Base-by-base conservation (phyloP, 768 basidiomycete genomes). In the Suillus subluteus region DNA sequence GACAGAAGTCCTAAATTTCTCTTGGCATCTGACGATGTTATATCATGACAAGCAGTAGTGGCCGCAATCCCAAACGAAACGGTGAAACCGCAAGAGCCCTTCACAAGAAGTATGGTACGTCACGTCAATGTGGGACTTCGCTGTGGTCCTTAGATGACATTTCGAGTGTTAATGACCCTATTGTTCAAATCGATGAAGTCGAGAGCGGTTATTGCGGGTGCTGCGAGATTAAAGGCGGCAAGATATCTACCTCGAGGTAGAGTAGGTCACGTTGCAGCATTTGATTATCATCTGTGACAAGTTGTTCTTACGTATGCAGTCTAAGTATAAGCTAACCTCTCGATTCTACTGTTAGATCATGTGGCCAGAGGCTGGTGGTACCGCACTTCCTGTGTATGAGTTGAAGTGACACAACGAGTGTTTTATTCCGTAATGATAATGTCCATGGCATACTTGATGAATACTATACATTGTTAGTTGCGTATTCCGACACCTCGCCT, bases 391-490 rank as follows among this genome's bases (percentile, higher is more conserved):
- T 59, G 8, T 61, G 30, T 11, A 18, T 4, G 40, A 61, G 18
- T 18, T 43, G 59, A 61, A 61, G 26, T 30, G 18, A 32, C 43
- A 23, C 30, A 43, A 21, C 21, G 26, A 41, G 6, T 41, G 26
- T 30, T 26, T 41, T 61, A 61, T 43, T 30, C 18, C 3, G 59
- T 32, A 43, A 43, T 44, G 59, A 43, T 41, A 61, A 43, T 43
- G 40, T 41, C 16, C 40, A 59, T 59, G 26, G 64, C 63, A 59
- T 37, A 66, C 65, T 62, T 62, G 59, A 50, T 74, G 69, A 65
- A 61, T 76, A 77, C 67, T 78, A 54, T 76, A 78, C 74, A 78
- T 66, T 69, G 68, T 61, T 37, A 67, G 66, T 58, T 67, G 40
- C 48, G 54, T 50, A 67, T 62, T 62, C 40, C 18, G 66, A 69